Evolutionary conservation across 1,284 basidiomycete genomes (phyloP).

Genomic region (Kwoniella shivajii): DNA sequence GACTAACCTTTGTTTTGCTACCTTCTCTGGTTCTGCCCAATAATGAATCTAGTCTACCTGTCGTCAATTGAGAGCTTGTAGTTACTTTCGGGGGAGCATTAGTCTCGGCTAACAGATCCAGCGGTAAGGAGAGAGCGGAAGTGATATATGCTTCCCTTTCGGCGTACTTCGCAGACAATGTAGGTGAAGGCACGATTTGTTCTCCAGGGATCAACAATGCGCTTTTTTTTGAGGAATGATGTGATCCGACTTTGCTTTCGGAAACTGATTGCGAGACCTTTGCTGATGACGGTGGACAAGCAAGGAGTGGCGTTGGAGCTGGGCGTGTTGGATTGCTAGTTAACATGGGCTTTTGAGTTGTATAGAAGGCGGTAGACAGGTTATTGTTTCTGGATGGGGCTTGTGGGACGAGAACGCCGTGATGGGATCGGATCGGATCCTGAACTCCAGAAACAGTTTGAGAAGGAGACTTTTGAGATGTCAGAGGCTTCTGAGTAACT

Average conservation of each 20-base stretch:
- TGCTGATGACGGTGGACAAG: not conserved
- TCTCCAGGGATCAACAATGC: conserved; percentile 9
- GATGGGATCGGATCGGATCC: too few species aligned
- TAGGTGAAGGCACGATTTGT: conserved; percentile 13
- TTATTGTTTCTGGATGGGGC: too few species aligned
- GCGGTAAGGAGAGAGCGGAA: conserved; percentile 36
- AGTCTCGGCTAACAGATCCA: conserved; percentile 37
- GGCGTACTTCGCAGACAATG: conserved; percentile 17
- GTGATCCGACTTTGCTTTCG: not conserved
- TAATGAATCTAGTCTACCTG: conserved; percentile 8
- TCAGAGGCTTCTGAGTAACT: not conserved
- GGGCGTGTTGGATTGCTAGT: not conserved
- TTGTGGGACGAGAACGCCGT: too few species aligned
- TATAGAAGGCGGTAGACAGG: too few species aligned
- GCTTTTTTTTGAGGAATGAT: not conserved
- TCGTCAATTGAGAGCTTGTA: conserved; percentile 9
- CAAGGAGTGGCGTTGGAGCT: conserved; percentile 7
- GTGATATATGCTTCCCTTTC: conserved; percentile 41
- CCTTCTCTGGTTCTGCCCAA: conserved; percentile 1
- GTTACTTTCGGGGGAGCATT: not conserved
- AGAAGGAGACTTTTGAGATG: not conserved
- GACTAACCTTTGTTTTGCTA: not conserved
- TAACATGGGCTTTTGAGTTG: not conserved
- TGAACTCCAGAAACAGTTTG: too few species aligned
- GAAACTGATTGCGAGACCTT: not conserved